Base-by-base conservation (phyloP, 495 filamentous ascomycete species). In the Aspergillus funiculosus region DNA sequence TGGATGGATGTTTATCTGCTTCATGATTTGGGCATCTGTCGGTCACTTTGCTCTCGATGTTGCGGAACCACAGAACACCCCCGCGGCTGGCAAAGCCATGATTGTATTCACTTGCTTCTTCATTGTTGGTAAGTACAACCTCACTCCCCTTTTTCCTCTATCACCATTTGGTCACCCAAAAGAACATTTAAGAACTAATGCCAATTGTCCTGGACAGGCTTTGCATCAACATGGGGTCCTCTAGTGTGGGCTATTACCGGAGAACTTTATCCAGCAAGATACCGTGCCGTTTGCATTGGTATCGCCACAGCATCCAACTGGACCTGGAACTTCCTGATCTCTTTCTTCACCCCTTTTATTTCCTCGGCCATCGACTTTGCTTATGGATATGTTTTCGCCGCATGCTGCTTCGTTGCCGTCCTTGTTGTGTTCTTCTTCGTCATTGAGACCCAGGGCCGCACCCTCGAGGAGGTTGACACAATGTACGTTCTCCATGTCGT, bases 311-410 rank as follows among this genome's bases (percentile, higher is more conserved):
- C 83, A 5, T 76, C 80, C 42, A 95, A 94, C 71, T 95, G 89
- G 89, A 77, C 81, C 43, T 92, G 82, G 83, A 95, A 94, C 64
- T 95, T 91, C 72, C 62, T 91, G 52, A 81, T 92, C 55, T 80
- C 81, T 8, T 88, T 92, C 74, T 86, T 90, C 69, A 89, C 87
- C 2, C 86, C 87, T 5, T 82, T 86, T 62, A 86, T 87, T 57
- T 78, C 73, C 28, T 60, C 60, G 14, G 71, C 75, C 26, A 90
- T 94, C 52, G 72, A 79, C 49, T 91, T 80, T 66, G 64, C 71
- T 18, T 90, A 88, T 65, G 87, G 87, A 25, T 91, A 86, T 62
- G 77, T 94, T 48, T 89, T 91, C 53, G 86, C 82, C 3, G 79
- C 60, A 3, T 87, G 81, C 69, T 83, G 79, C 58, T 64, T 86